Percentiles rank a stretch among this genome's conserved stretches.
Conservation (phyloP, 805 yeast species). For the Metschnikowia cerradonensis region DNA sequence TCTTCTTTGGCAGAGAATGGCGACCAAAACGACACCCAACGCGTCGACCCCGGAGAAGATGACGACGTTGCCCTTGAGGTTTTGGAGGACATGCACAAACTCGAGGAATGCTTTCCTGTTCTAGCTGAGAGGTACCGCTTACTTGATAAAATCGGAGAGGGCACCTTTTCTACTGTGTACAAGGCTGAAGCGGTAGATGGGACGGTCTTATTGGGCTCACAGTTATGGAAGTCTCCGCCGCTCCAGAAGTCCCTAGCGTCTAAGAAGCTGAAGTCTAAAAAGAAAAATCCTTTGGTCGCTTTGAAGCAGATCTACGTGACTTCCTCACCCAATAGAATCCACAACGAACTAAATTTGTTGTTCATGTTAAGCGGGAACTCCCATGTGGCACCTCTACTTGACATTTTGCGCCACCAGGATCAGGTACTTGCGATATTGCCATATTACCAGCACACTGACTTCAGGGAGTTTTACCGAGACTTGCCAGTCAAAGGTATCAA, state of each 20-base stretch:
- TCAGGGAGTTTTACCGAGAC: slow-evolving; percentile 79
- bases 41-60: slow-evolving; percentile 21
- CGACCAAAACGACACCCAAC: not conserved
- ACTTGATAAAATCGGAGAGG: slow-evolving; percentile 62
- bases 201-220: slow-evolving; percentile 34
- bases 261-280: slow-evolving; percentile 17
- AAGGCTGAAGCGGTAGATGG: slow-evolving; percentile 53
- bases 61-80: slow-evolving; percentile 51
- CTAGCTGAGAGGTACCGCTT: slow-evolving; percentile 47
- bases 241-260: slow-evolving; percentile 22
- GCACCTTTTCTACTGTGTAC: slow-evolving; percentile 61
- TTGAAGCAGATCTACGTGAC: slow-evolving; percentile 92
- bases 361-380: slow-evolving; percentile 63
- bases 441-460: slow-evolving; percentile 85
- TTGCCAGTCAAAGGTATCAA: slow-evolving; percentile 76
- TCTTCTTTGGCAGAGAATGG: not conserved
- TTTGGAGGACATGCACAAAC: slow-evolving; percentile 52
- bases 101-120: slow-evolving; percentile 52
- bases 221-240: slow-evolving; percentile 45
- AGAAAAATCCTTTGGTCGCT: slow-evolving; percentile 62
- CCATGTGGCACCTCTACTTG: slow-evolving; percentile 83
- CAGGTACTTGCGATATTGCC: slow-evolving; percentile 93
- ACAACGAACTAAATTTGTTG: slow-evolving; percentile 78
- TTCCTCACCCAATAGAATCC: slow-evolving; percentile 87
- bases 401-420: slow-evolving; percentile 82